A percentile compares a stretch with the other conserved stretches of the same genome.
Evolutionary conservation across 75 land plant species (phyloP).

Genomic region (Picea glauca): DNA sequence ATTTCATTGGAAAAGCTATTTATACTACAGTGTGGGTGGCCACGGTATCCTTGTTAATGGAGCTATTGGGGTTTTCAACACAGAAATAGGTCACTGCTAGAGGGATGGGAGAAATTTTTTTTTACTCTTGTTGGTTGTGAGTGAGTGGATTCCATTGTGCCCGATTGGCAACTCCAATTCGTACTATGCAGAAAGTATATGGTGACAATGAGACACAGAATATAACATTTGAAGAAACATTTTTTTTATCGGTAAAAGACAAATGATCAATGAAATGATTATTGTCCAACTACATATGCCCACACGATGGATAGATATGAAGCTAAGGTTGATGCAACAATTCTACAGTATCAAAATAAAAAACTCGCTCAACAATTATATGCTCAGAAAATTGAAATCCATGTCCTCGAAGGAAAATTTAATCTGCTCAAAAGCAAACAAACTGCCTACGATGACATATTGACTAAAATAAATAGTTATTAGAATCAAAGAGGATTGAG

Average conservation of each 20-base stretch:
- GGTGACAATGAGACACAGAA: too few species aligned
- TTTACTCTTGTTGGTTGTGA: slow-evolving; percentile 96
- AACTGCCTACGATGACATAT: slow-evolving; percentile 55
- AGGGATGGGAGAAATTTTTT: slow-evolving; percentile 87
- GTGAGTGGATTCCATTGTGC: background rate
- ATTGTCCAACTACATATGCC: too few species aligned
- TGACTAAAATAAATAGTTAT: slow-evolving; percentile 49
- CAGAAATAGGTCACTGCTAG: slow-evolving; percentile 96
- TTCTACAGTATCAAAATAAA: slow-evolving; percentile 87
- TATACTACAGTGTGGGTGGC: slow-evolving; percentile 91
- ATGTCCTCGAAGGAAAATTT: slow-evolving; percentile 56
- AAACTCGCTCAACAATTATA: slow-evolving; percentile 84
- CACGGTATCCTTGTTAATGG: slow-evolving; percentile 88
- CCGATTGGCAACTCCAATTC: too few species aligned
- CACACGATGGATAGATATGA: too few species aligned
- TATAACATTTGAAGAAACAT: too few species aligned
- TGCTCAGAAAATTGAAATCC: slow-evolving; percentile 58
- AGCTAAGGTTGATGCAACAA: slow-evolving; percentile 66
- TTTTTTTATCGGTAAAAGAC: too few species aligned
- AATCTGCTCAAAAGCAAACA: slow-evolving; percentile 60
- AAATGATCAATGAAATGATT: too few species aligned
- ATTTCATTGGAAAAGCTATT: slow-evolving; percentile 82
- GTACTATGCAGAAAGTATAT: too few species aligned
- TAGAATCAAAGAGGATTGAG: slow-evolving; percentile 79
- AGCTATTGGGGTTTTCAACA: slow-evolving; percentile 87